Base-by-base conservation (phyloP, 139 green algal species). In the Coelastrella sp. region DNA sequence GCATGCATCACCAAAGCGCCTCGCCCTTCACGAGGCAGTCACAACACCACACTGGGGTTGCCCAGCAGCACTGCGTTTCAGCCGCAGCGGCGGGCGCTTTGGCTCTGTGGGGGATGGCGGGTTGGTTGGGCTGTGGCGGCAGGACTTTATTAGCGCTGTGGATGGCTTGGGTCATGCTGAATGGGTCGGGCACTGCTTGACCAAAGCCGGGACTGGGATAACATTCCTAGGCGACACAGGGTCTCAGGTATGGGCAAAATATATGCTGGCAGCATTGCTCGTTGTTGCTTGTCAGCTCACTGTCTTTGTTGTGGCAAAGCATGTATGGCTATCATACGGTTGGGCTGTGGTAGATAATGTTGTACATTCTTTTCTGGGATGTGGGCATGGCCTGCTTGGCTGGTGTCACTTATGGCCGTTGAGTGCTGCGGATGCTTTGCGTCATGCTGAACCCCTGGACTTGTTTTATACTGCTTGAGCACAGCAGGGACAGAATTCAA, bases 81-180 rank as follows among this genome's bases (percentile, higher is more conserved):
- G 85, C 58, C 89, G 92, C 22, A 93, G 90, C 64, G 95, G 95
- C 22, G 95, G 95, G 32, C 92, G 95, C 23, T 98, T 98, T 94
- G 95, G 92, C 0, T 95, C 91, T 13, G 85, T 97, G 2, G 96
- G 96, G 7, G 93, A 96, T 79, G 96, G 96, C 5, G 96, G 96
- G 0, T 85, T 97, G 76, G 95, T 97, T 11, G 95, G 96, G 8
- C 89, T 94, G 59, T 98, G 96, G 96, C 91, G 96, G 3, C 87
- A 96, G 78, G 96, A 97, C 58, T 92, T 89, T 3, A 64, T 92
- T 64, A 91, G 90, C 14, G 93, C 94, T 11, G 85, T 88, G 4
- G 94, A 93, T 57, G 93, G 95, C 56, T 86, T 96, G 32, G 94
- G 92, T 4, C 95, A 96, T 47, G 93, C 96, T 13, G 96, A 98